phyloP scores from a whole-genome alignment of 1,284 basidiomycete genomes.

The Takashimella koratensis region DNA sequence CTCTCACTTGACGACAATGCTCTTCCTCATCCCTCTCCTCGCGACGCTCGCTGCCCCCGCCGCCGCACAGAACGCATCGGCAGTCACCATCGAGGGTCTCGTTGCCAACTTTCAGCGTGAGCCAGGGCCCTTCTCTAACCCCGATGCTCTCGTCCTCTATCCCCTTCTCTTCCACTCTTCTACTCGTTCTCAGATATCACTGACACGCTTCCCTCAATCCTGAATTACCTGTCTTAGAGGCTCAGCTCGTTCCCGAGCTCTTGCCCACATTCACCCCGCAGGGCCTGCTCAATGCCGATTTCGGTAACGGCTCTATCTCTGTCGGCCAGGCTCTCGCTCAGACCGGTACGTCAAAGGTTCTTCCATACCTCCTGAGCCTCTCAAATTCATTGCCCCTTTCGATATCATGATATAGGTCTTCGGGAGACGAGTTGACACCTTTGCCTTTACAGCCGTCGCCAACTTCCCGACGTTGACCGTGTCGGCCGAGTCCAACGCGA shows the following conservation, averaged over 20 bases:
- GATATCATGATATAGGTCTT: no score
- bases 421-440: slow-evolving; percentile 1
- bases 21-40: slow-evolving; percentile 17
- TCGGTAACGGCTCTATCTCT: slow-evolving; percentile 49
- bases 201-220: no score
- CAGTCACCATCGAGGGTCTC: slow-evolving; percentile 29
- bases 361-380: neutral
- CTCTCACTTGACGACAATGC: slow-evolving; percentile 11
- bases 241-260: slow-evolving; percentile 60
- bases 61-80: slow-evolving; percentile 24
- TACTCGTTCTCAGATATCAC: neutral
- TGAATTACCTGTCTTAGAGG: slow-evolving; percentile 21
- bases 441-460: slow-evolving; percentile 17
- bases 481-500: slow-evolving; percentile 19
- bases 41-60: slow-evolving; percentile 15
- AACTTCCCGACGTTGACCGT: slow-evolving; percentile 26
- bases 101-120: slow-evolving; percentile 41
- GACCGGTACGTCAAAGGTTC: slow-evolving; percentile 40
- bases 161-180: neutral
- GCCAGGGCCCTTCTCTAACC: no score
- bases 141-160: neutral
- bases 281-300: slow-evolving; percentile 57
- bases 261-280: slow-evolving; percentile 58
- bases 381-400: no score
- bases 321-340: slow-evolving; percentile 61